These are phyloP conservation scores for Suillus americanus DNA, from an alignment of 768 basidiomycete species.

Conservation along the genomic window DNA sequence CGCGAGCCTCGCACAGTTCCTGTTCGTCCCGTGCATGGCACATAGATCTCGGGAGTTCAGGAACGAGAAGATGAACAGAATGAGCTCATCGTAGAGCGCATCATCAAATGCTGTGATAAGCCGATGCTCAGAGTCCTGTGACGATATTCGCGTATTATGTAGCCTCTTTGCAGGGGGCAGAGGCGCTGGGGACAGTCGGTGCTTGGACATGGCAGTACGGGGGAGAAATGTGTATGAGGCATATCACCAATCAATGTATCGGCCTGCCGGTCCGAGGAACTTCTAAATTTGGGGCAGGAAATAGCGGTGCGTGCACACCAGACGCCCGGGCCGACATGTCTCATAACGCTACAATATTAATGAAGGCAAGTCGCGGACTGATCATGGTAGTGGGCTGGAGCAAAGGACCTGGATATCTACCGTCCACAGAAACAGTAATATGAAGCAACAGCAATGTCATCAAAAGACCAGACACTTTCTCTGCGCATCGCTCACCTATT, in stretches of 20 bases:
- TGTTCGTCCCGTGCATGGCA: constrained; percentile 56
- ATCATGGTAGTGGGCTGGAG: too few species aligned
- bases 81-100: constrained; percentile 72
- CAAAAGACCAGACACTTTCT: too few species aligned
- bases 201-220: constrained; percentile 47
- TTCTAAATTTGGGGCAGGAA: neutral
- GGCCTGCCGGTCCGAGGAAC: neutral
- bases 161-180: constrained; percentile 62
- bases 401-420: too few species aligned
- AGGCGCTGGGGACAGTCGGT: constrained; percentile 42
- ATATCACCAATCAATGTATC: constrained; percentile 2
- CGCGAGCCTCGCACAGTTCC: constrained; percentile 66
- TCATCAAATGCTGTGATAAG: constrained; percentile 45
- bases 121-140: constrained; percentile 13
- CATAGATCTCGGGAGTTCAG: constrained; percentile 70
- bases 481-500: too few species aligned
- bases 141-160: constrained; percentile 28
- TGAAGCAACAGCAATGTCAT: too few species aligned
- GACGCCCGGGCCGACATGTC: too few species aligned
- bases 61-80: constrained; percentile 72
- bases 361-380: too few species aligned
- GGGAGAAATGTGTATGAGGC: neutral
- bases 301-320: too few species aligned
- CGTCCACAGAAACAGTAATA: too few species aligned
- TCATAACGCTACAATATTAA: too few species aligned